These are phyloP conservation scores for Trebouxia sp. DNA, from an alignment of 139 green algal genomes.

Conservation along the genomic window DNA sequence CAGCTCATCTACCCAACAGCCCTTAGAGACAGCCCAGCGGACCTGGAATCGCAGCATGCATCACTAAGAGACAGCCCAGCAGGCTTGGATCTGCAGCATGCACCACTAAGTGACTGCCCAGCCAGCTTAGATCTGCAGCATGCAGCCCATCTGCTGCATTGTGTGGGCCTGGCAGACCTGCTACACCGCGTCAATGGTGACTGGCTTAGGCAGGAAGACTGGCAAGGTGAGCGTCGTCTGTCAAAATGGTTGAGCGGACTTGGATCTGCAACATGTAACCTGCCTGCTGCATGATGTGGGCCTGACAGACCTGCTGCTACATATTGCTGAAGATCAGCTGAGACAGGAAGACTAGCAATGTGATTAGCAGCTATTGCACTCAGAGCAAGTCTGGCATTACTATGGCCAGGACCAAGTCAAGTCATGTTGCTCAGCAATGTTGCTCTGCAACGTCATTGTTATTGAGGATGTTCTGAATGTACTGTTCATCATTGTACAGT, in stretches of 20 bases:
- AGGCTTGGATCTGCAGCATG: conserved; percentile 35
- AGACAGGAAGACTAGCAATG: background rate
- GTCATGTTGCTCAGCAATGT: too few relatives aligned
- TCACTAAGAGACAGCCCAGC: too few relatives aligned
- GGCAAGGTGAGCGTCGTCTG: background rate
- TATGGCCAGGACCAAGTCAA: too few relatives aligned
- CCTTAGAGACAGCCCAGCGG: background rate
- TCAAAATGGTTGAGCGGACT: background rate
- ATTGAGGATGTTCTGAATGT: background rate
- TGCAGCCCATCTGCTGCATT: conserved; percentile 22
- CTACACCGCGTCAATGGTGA: conserved; percentile 31
- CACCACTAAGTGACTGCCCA: background rate
- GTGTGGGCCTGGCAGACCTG: conserved; percentile 47
- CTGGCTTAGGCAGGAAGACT: background rate
- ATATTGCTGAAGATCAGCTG: background rate
- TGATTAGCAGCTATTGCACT: background rate
- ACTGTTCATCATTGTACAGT: background rate
- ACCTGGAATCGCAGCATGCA: background rate
- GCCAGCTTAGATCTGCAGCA: background rate
- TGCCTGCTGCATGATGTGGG: background rate
- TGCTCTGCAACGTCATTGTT: background rate
- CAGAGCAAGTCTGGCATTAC: background rate
- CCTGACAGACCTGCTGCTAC: background rate
- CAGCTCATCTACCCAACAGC: conserved; percentile 58
- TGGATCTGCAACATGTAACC: background rate